phyloP scores from a whole-genome alignment of 202 grass and related monocot genomes.

The Schoenoplectus tabernaemontani region DNA sequence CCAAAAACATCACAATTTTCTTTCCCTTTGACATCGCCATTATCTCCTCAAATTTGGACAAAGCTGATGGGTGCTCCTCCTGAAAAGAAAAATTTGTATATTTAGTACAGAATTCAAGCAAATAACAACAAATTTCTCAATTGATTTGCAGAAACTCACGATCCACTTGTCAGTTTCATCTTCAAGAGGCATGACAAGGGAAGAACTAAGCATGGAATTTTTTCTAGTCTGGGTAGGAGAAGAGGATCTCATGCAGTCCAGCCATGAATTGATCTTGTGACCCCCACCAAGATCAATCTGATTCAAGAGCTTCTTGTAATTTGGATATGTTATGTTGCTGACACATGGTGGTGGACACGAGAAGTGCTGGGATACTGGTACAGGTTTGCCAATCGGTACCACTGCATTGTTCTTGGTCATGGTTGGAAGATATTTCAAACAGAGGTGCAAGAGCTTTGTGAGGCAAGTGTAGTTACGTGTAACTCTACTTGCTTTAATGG shows the following conservation, averaged over 20 bases:
- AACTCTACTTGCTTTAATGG: constrained; percentile 11
- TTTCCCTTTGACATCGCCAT: constrained; percentile 41
- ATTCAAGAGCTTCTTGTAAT: constrained; percentile 33
- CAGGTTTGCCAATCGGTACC: constrained; percentile 26
- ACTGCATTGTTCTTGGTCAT: constrained; percentile 55
- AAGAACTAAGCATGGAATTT: not conserved
- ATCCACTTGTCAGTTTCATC: constrained; percentile 44
- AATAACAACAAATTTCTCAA: not conserved
- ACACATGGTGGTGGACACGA: constrained; percentile 14
- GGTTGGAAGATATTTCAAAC: not conserved
- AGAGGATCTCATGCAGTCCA: constrained; percentile 59
- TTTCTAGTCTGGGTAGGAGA: constrained; percentile 40
- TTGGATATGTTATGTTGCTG: not conserved
- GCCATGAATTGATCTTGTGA: constrained; percentile 16
- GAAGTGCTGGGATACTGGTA: constrained; percentile 16
- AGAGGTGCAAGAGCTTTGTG: not conserved
- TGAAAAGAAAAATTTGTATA: not conserved
- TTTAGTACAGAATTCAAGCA: not conserved
- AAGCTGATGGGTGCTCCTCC: constrained; percentile 70
- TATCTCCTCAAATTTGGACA: constrained; percentile 36
- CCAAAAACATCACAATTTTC: constrained; percentile 78
- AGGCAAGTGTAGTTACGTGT: not conserved
- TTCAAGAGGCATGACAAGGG: not conserved
- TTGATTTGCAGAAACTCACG: constrained; percentile 18
- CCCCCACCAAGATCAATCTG: constrained; percentile 28